These are phyloP conservation scores for Penicillium waksmanii DNA, from an alignment of 495 filamentous ascomycete species.

Conservation along the genomic window DNA sequence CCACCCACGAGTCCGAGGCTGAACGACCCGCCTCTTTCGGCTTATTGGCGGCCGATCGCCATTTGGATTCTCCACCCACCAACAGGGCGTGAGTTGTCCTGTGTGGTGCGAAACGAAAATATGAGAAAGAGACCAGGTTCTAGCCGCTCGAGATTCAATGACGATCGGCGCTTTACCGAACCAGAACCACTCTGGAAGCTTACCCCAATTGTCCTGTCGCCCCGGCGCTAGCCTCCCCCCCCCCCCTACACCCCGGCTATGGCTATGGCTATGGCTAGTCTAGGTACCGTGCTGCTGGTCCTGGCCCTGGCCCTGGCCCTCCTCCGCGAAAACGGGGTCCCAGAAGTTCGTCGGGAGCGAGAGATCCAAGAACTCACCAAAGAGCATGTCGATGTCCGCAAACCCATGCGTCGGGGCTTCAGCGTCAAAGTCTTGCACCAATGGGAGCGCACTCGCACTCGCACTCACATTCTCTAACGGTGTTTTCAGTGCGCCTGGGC, in stretches of 20 bases:
- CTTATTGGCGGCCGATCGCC: conserved; percentile 9
- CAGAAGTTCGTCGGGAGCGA: conserved; percentile 48
- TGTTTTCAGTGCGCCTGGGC: neutral
- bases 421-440: neutral
- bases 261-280: neutral
- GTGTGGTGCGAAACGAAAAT: neutral
- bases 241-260: neutral
- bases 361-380: conserved; percentile 46
- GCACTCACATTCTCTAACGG: conserved; percentile 1
- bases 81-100: neutral
- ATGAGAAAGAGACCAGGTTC: conserved; percentile 4
- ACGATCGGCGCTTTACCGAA: conserved; percentile 7
- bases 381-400: conserved; percentile 45
- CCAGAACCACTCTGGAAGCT: conserved; percentile 1
- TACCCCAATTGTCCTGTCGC: neutral
- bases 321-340: conserved; percentile 44
- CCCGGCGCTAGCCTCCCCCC: neutral
- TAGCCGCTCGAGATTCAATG: conserved; percentile 2
- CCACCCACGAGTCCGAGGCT: conserved; percentile 11
- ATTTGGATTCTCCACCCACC: conserved; percentile 6
- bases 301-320: conserved; percentile 9
- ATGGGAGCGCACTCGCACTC: conserved; percentile 1
- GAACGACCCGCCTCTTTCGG: conserved; percentile 3
- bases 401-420: conserved; percentile 26
- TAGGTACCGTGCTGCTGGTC: conserved; percentile 4